phyloP scores from a whole-genome alignment of 768 basidiomycete species.

The Phlebiopsis gigantea region DNA sequence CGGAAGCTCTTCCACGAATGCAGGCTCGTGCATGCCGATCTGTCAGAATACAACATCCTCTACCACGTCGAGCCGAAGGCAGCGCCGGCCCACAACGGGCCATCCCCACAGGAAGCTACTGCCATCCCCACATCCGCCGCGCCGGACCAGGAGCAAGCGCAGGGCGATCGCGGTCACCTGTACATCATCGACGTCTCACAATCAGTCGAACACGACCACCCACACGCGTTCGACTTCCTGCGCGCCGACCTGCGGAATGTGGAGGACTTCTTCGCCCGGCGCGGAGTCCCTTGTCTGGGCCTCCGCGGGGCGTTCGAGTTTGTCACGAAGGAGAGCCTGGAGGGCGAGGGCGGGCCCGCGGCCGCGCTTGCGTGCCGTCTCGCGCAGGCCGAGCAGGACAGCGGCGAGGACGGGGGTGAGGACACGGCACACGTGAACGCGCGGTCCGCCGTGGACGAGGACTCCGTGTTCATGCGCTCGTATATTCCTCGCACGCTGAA shows the following conservation, averaged over 20 bases:
- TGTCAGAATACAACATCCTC: conserved; percentile 97
- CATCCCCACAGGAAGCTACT: too few species aligned
- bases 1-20: conserved; percentile 86
- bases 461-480: conserved; percentile 82
- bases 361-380: conserved; percentile 43
- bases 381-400: conserved; percentile 27
- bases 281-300: conserved; percentile 73
- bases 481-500: conserved; percentile 92
- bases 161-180: conserved; percentile 43
- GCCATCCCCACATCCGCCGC: too few species aligned
- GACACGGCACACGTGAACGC: conserved; percentile 21
- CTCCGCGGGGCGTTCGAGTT: conserved; percentile 85
- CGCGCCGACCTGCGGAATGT: conserved; percentile 88
- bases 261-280: conserved; percentile 84
- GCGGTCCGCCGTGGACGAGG: conserved; percentile 52
- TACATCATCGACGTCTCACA: conserved; percentile 98
- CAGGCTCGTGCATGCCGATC: conserved; percentile 94
- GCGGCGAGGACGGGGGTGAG: conserved; percentile 14
- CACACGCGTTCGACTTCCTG: conserved; percentile 92
- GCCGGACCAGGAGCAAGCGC: not conserved
- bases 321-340: conserved; percentile 56
- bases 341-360: conserved; percentile 22
- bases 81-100: not conserved
- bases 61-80: conserved; percentile 49
- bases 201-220: conserved; percentile 98